A percentile compares a stretch with the other conserved stretches of the same genome.
Evolutionary conservation across 2,329 filamentous ascomycete species (phyloP).

Genomic region (Colletotrichum kahawae): DNA sequence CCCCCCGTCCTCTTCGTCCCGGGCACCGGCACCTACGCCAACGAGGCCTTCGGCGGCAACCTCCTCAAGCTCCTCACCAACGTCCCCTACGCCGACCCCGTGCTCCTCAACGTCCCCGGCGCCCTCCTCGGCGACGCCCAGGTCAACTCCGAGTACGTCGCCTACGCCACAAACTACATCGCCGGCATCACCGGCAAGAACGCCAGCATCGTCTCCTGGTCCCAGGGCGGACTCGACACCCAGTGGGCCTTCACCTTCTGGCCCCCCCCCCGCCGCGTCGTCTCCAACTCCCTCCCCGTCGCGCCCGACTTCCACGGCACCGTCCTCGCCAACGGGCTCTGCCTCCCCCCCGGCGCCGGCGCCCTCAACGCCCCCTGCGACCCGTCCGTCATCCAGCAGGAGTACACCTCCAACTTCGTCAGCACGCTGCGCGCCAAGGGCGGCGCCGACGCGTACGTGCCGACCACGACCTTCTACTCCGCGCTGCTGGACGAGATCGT

Average conservation of each 20-base stretch:
- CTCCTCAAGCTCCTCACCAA: conserved; percentile 52
- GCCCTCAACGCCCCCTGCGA: conserved; percentile 14
- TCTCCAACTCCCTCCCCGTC: conserved; percentile 57
- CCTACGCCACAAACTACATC: conserved; percentile 64
- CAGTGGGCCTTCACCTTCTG: conserved; percentile 66
- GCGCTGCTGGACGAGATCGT: conserved; percentile 55
- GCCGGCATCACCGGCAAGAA: conserved; percentile 41
- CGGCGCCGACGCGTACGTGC: conserved; percentile 58
- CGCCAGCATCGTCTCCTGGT: conserved; percentile 56
- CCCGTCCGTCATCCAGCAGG: conserved; percentile 52
- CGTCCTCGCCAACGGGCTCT: conserved; percentile 20
- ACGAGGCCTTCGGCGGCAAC: conserved; percentile 48
- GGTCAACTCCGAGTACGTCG: conserved; percentile 57
- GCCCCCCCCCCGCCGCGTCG: conserved; percentile 49
- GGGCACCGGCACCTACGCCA: conserved; percentile 55
- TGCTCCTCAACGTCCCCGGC: conserved; percentile 61
- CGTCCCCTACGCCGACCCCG: conserved; percentile 48
- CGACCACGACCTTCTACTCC: conserved; percentile 59
- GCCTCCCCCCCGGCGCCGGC: not conserved
- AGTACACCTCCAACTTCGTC: conserved; percentile 48
- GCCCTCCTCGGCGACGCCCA: conserved; percentile 53
- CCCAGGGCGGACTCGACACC: conserved; percentile 57
- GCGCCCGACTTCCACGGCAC: conserved; percentile 52
- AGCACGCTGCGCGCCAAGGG: conserved; percentile 42
- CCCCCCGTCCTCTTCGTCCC: conserved; percentile 57